phyloP scores from a whole-genome alignment of 169 alveolate genomes.

The Sarcocystis neurona region DNA sequence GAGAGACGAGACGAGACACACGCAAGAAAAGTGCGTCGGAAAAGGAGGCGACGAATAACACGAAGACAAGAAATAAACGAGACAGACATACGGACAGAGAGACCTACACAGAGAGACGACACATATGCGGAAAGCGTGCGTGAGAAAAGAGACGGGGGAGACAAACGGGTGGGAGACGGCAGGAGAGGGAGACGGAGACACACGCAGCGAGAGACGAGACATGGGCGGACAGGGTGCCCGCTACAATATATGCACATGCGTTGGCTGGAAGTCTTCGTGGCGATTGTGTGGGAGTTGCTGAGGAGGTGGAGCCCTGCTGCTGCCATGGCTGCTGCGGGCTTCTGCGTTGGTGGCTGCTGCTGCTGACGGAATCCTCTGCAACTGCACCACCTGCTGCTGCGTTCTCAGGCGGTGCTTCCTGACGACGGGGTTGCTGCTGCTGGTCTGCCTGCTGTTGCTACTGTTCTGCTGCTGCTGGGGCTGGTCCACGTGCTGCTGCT shows the following conservation, averaged over 20 bases:
- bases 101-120: background rate
- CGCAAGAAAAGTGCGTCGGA: background rate
- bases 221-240: background rate
- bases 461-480: constrained; percentile 21
- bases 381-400: background rate
- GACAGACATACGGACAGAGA: background rate
- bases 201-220: background rate
- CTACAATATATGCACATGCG: too few species aligned
- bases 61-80: background rate
- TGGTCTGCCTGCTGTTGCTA: background rate
- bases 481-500: too few species aligned
- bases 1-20: background rate
- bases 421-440: background rate
- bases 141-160: background rate
- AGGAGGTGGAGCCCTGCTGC: background rate
- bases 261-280: background rate
- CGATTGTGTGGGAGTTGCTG: background rate
- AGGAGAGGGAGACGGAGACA: too few species aligned
- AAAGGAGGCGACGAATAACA: background rate
- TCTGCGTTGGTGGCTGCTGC: background rate
- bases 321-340: background rate
- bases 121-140: too few species aligned
- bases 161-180: too few species aligned
- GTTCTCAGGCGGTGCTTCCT: background rate
- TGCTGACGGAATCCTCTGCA: background rate